Evolutionary conservation across 768 basidiomycete species (phyloP), one percentile per base, ranked within the genome.

Genomic region (Tulasnella calospora): DNA sequence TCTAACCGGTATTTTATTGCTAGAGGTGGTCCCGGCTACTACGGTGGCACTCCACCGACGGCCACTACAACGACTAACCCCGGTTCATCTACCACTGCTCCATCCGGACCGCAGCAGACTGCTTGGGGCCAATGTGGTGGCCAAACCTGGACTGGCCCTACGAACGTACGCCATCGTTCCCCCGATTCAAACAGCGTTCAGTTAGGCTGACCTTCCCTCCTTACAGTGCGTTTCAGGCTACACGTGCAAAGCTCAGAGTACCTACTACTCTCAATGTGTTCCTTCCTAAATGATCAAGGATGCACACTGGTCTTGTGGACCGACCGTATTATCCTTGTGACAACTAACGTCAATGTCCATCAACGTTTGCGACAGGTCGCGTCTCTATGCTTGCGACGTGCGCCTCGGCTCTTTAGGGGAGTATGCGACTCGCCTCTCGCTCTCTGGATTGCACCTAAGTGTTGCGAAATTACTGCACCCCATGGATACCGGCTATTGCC

Each of bases 21-120:
- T 38, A 72, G 71, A 27, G 71, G 71, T 41, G 71, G 38, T 12
- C 71, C 71, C 21, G 71, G 71, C 38, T 72, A 72, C 17, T 72
- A 72, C 71, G 71, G 38, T 36, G 36, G n/a, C 36, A 27, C 71
- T 13, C 23, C 71, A 21, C 30, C 71, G 35, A 27, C 36, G 12
- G 13, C 44, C 33, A 72, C 38, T 23, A 15, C 71, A 21, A 40
- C 71, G 12, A 72, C 17, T 38, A 72, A 5, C 15, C 2, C 71
- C 15, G 30, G 61, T 35, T 67, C 27, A 0, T 9, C 71, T 0
- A 72, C 38, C 36, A 72, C 71, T 23, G 5, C 71, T 15, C 1
- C 71, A n/a, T 40, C 71, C 15, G 71, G 71, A 1, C 33, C 44
- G 30, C 71, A n/a, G 27, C 71, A 72, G 44, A 72, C 71, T 3